A percentile compares a stretch with the other conserved stretches of the same genome.
These are phyloP conservation scores for Singerocomus inundabilis DNA, from an alignment of 1,284 basidiomycete species.

Conservation along the genomic window DNA sequence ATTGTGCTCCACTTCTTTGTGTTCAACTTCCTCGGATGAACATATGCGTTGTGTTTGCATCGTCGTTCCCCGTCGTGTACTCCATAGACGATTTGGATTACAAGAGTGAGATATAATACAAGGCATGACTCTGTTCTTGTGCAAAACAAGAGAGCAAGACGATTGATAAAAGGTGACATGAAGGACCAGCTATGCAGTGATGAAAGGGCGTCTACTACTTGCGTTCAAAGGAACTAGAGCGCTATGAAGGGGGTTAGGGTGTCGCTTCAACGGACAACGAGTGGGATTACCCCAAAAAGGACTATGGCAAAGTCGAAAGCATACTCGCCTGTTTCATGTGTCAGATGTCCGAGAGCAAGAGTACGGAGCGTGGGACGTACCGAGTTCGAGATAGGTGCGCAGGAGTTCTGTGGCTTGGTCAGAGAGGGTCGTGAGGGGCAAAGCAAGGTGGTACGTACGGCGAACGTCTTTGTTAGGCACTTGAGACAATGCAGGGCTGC, in stretches of 20 bases:
- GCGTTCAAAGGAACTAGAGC: slow-evolving; percentile 72
- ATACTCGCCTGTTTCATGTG: slow-evolving; percentile 58
- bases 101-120: slow-evolving; percentile 16
- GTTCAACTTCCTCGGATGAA: slow-evolving; percentile 90
- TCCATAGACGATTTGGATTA: not conserved
- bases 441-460: slow-evolving; percentile 48
- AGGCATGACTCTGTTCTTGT: not conserved
- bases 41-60: not conserved
- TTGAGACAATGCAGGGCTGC: slow-evolving; percentile 63
- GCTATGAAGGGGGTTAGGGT: slow-evolving; percentile 40
- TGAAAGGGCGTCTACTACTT: slow-evolving; percentile 18
- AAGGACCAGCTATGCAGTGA: not conserved
- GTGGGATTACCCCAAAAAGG: slow-evolving; percentile 59
- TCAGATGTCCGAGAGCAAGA: not conserved
- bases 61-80: not conserved
- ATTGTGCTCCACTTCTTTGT: slow-evolving; percentile 98
- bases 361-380: slow-evolving; percentile 39
- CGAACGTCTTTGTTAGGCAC: slow-evolving; percentile 83
- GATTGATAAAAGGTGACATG: not conserved
- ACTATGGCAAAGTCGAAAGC: slow-evolving; percentile 81
- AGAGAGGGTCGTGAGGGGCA: not conserved
- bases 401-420: slow-evolving; percentile 54
- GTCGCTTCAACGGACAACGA: slow-evolving; percentile 27
- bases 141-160: not conserved
- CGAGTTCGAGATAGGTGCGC: slow-evolving; percentile 73